Conservation (phyloP, 169 alveolate genomes). For the Plasmodium vinckei region DNA sequence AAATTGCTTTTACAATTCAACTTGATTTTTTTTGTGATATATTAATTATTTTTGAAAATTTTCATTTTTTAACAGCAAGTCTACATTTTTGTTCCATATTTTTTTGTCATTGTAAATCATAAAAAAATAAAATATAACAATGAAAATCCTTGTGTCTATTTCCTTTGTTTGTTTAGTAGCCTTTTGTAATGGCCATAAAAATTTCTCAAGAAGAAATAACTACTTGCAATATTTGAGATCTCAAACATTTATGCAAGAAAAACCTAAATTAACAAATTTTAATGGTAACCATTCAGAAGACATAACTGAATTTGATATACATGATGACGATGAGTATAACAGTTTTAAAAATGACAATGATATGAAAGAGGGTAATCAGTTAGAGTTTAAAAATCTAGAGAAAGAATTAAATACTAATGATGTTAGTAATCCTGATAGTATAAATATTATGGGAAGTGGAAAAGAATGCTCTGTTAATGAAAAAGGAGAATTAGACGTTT, state of each 20-base stretch:
- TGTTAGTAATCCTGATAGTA: constrained; percentile 8
- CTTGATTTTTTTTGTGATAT: too few species aligned
- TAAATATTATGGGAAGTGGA: constrained; percentile 28
- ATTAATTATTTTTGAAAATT: too few species aligned
- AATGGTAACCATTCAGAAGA: constrained; percentile 54
- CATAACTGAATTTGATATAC: constrained; percentile 57
- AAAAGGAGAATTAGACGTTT: constrained; percentile 46
- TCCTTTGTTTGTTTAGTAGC: constrained; percentile 15
- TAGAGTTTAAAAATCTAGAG: constrained; percentile 55
- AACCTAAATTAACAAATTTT: constrained; percentile 11
- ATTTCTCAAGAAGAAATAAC: constrained; percentile 39
- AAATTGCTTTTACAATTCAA: too few species aligned
- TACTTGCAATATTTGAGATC: constrained; percentile 53
- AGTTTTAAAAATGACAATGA: not conserved
- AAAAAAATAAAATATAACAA: too few species aligned
- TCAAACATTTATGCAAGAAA: constrained; percentile 44
- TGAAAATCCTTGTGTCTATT: constrained; percentile 15
- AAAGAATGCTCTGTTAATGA: constrained; percentile 52
- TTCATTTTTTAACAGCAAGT: too few species aligned
- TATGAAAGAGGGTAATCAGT: constrained; percentile 10
- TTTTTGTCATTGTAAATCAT: too few species aligned
- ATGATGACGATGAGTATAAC: constrained; percentile 37
- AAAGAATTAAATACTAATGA: constrained; percentile 46
- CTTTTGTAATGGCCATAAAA: constrained; percentile 44
- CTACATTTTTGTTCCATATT: too few species aligned